Base-by-base conservation (phyloP, 257 asterid species). In the Jacaranda copaia region DNA sequence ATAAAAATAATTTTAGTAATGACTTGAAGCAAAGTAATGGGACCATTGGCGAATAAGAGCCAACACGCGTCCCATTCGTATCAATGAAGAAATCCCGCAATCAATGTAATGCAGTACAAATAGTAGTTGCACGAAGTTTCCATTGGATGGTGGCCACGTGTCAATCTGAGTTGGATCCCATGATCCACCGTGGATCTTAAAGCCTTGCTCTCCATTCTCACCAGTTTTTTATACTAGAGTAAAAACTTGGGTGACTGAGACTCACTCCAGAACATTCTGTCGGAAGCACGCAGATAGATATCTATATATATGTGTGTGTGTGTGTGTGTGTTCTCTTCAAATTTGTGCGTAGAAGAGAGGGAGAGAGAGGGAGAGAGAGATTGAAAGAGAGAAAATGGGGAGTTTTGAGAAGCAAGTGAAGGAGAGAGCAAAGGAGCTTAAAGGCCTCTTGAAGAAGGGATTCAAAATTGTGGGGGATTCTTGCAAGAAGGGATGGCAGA, bases 401-500 rank as follows among this genome's bases (percentile, higher is more conserved):
- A 45, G 78, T 13, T 84, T 92, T 60, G 89, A 84, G 82, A 36
- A 52, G 70, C 87, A 90, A 77, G 89, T 92, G 84, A 92, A 87
- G 85, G 82, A 39, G 12, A 87, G 84, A 76, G 88, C 91, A 1
- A 49, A 11, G 25, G 88, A 84, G 39, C 5, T 88, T 51, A 83
- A 82, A 51, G 7, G 1, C 35, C 1, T 84, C 8, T 85, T 90
- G 85, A 85, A 82, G 87, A 90, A 72, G 43, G 94, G 97, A 10
- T 77, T 84, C 80, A 87, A 60, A 75, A 9, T 70, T 58, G 90
- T 90, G 4, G 85, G 88, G 1, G 49, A 73, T 9, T 83, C 93
- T 46, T 88, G 87, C 88, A 92, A 87, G 85, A 92, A 86, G 76
- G 94, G 92, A 68, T 90, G 94, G 94, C 2, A 74, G 85, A 90